Evolutionary conservation across 2,329 filamentous ascomycete genomes (phyloP).

Genomic region (Colletotrichum ledebouriae): DNA sequence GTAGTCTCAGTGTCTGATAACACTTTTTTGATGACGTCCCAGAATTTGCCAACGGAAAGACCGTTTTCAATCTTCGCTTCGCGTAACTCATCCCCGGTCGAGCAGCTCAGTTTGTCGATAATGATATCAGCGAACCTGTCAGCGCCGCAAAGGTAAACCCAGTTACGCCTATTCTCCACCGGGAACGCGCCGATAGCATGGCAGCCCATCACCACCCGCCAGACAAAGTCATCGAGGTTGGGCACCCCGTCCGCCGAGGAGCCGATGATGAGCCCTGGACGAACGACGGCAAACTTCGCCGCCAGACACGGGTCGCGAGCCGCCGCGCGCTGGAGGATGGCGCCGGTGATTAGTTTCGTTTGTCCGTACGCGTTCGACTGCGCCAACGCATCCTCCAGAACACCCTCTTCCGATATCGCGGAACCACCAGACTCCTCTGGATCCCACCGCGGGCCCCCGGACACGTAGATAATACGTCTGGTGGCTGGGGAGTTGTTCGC

Average conservation of each 20-base stretch:
- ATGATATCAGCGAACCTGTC: conserved; percentile 14
- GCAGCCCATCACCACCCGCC: conserved; percentile 17
- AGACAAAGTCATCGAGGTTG: conserved; percentile 15
- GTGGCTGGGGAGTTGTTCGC: conserved; percentile 1
- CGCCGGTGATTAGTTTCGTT: conserved; percentile 10
- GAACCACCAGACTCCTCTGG: not conserved
- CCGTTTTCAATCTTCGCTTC: not conserved
- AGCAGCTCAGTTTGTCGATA: conserved; percentile 8
- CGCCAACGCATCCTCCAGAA: conserved; percentile 6
- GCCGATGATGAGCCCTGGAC: conserved; percentile 13
- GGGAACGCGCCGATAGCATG: not conserved
- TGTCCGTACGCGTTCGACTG: conserved; percentile 17
- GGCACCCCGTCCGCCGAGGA: conserved; percentile 15
- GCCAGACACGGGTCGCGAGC: conserved; percentile 12
- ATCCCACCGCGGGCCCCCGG: conserved; percentile 2
- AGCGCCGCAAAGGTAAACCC: conserved; percentile 17
- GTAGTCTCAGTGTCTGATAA: not conserved
- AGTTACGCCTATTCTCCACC: too few relatives aligned
- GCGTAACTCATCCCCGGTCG: not conserved
- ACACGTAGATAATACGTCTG: conserved; percentile 12
- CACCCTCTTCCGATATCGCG: not conserved
- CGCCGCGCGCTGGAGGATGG: conserved; percentile 13
- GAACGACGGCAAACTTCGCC: conserved; percentile 11
- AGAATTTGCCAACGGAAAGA: not conserved
- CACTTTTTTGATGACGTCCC: not conserved